Conservation (phyloP, 208 protist species). For the Novymonas esmeraldas region DNA sequence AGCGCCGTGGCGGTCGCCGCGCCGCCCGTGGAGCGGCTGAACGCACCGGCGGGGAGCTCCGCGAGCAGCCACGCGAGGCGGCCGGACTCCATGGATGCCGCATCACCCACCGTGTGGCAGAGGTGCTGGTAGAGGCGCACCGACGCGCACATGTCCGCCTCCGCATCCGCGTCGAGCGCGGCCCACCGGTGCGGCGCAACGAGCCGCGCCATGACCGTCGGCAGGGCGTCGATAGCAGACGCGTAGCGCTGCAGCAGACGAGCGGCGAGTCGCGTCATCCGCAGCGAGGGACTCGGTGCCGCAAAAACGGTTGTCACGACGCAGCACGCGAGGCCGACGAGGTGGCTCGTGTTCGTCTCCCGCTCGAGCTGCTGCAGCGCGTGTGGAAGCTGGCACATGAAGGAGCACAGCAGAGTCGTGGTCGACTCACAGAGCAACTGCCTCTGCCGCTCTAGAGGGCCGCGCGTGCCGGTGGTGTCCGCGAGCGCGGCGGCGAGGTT, state of each 20-base stretch:
- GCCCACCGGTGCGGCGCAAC: constrained; percentile 12
- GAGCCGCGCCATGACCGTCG: constrained; percentile 13
- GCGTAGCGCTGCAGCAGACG: constrained; percentile 27
- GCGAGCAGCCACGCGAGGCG: constrained; percentile 10
- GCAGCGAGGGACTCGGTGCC: constrained; percentile 11
- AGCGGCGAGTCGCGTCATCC: constrained; percentile 20
- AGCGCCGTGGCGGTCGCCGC: constrained; percentile 7
- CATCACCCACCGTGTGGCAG: constrained; percentile 2
- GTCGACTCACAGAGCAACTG: constrained; percentile 25
- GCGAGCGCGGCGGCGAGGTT: constrained; percentile 3
- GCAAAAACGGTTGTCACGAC: constrained; percentile 14
- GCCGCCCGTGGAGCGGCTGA: constrained; percentile 15
- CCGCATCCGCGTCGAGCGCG: constrained; percentile 14
- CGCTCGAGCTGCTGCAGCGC: constrained; percentile 24
- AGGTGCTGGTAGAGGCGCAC: constrained; percentile 21
- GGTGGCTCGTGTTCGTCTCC: constrained; percentile 2
- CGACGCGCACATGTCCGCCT: constrained; percentile 5
- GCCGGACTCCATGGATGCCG: constrained; percentile 1
- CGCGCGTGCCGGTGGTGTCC: background rate
- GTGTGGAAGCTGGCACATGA: constrained; percentile 29
- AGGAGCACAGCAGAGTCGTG: constrained; percentile 25
- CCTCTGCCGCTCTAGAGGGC: background rate
- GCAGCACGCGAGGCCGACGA: constrained; percentile 12
- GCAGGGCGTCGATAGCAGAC: constrained; percentile 20
- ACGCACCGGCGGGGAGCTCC: constrained; percentile 20